These are phyloP conservation scores for Tetrahymena thermophila DNA, from an alignment of 73 alveolate genomes.

Conservation along the genomic window DNA sequence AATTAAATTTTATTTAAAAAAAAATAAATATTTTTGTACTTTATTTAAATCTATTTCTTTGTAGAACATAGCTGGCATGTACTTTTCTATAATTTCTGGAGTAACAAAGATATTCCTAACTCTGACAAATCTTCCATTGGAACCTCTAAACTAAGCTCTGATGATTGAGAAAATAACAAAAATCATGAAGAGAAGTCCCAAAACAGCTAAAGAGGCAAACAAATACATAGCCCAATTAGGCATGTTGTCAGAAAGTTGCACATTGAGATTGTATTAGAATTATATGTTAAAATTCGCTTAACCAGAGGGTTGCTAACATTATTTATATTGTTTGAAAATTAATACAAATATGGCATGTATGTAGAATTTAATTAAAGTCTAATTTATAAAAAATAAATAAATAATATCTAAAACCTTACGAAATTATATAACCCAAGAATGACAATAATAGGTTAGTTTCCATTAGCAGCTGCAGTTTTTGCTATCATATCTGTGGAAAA, in stretches of 20 bases:
- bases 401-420: neutral
- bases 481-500: neutral
- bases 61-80: neutral
- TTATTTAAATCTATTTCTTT: neutral
- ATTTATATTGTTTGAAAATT: neutral
- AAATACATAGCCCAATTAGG: neutral
- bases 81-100: neutral
- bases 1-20: too few relatives aligned
- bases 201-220: neutral
- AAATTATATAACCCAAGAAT: neutral
- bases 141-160: neutral
- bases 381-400: too few relatives aligned
- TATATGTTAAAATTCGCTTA: neutral
- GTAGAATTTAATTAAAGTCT: neutral
- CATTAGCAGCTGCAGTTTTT: neutral
- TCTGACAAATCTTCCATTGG: neutral
- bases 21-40: neutral
- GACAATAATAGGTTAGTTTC: neutral
- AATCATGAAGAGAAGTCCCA: neutral
- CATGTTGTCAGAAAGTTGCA: neutral
- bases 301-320: neutral
- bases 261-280: neutral
- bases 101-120: neutral
- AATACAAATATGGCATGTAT: too few relatives aligned
- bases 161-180: neutral